Evolutionary conservation across 768 basidiomycete genomes (phyloP), one percentile per base, ranked within the genome.

Genomic region (Roridomyces roridus): DNA sequence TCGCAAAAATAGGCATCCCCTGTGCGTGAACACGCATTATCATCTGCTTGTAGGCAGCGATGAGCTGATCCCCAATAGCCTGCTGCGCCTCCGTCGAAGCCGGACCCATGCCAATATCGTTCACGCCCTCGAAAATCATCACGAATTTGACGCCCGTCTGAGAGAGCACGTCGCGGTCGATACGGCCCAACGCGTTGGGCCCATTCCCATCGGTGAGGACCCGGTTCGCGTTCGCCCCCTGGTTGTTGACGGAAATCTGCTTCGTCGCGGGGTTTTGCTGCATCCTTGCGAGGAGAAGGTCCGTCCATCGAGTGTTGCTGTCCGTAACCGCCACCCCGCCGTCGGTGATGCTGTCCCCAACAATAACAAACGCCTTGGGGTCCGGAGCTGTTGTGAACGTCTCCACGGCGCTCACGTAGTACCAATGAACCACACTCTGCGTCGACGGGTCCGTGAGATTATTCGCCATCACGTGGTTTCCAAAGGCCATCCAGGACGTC

Each of bases 271-370:
- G 39, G 41, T 72, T 71, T 10, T 67, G 58, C 56, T 80, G 79
- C 64, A 79, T 73, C 20, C 74, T 73, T 1, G 71, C 73, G 28
- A 80, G 71, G 39, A 83, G 65, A 20, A 75, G 77, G 67, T 83
- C 81, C n/a, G 82, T 80, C 81, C 82, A 82, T 25, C 81, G 71
- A 69, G 81, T 73, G 64, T 83, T 82, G 43, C 55, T 61, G 61
- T 83, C 72, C 12, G 71, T 76, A 44, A 68, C 70, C 64, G 77
- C 80, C 31, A 72, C 81, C 26, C 81, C 74, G 17, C 82, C 82
- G 55, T 83, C 82, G 2, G 82, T 83, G 51, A 82, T 80, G 62
- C 79, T 81, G 67, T 83, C 82, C 6, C 82, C 82, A 26, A 83
- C 73, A 51, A 83, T 76, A 24, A 72, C 74, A 23, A 80, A 70